These are phyloP conservation scores for Lyophyllum decastes DNA, from an alignment of 768 basidiomycete genomes.

Conservation along the genomic window DNA sequence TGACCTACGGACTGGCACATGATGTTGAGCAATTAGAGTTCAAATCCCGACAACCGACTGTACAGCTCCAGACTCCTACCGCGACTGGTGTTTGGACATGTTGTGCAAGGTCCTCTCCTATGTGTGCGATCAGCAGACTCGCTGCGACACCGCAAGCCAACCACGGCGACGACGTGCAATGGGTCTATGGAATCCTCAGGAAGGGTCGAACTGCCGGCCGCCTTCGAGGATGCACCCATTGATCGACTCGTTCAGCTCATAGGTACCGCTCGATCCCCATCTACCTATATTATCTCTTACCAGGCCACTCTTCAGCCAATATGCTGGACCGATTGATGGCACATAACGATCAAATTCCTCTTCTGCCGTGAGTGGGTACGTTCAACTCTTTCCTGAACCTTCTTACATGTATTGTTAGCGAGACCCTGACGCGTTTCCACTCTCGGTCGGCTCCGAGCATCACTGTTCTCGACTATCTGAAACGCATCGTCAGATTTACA, in stretches of 20 bases:
- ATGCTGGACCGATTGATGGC: conserved; percentile 94
- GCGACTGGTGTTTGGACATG: conserved; percentile 30
- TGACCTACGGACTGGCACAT: conserved; percentile 15
- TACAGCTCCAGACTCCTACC: conserved; percentile 43
- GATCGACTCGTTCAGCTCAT: conserved; percentile 88
- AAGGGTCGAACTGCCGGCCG: conserved; percentile 78
- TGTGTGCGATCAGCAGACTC: conserved; percentile 8
- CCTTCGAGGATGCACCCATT: conserved; percentile 82
- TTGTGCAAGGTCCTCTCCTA: conserved; percentile 31
- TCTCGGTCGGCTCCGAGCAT: conserved; percentile 90
- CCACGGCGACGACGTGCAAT: conserved; percentile 57
- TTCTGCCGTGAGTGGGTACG: conserved; percentile 67
- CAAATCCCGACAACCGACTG: conserved; percentile 51
- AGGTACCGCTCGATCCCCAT: conserved; percentile 47
- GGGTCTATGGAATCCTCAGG: conserved; percentile 79
- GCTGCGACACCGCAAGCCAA: conserved; percentile 17
- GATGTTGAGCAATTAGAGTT: conserved; percentile 50
- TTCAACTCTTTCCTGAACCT: conserved; percentile 14
- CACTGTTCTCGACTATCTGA: conserved; percentile 87
- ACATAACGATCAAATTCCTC: conserved; percentile 95
- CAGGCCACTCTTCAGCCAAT: conserved; percentile 62
- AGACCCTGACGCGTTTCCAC: conserved; percentile 94
- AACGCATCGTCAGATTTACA: conserved; percentile 91
- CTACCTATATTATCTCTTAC: conserved; percentile 2
- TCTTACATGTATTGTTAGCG: conserved; percentile 45